Evolutionary conservation across 768 basidiomycete species (phyloP).

Genomic region (Hemileccinum rubropunctum): DNA sequence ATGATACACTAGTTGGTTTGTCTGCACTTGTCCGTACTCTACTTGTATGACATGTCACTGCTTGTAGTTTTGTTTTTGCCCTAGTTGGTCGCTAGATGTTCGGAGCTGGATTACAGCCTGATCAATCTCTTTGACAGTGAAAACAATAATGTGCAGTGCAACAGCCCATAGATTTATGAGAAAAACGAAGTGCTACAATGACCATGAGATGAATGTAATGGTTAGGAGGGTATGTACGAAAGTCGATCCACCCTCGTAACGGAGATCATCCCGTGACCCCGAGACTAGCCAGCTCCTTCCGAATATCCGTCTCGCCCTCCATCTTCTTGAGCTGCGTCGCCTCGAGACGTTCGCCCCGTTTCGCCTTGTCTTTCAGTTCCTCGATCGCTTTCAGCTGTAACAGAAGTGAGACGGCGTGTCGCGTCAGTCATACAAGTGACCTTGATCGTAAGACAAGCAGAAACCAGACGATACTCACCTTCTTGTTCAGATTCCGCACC

Average conservation of each 20-base stretch:
- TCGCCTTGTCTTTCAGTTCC: conserved; percentile 90
- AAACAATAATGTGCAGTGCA: not conserved
- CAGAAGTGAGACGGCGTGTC: not conserved
- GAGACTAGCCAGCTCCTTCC: conserved; percentile 64
- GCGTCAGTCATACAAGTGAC: conserved; percentile 8
- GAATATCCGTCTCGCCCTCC: conserved; percentile 82
- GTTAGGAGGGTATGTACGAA: not conserved
- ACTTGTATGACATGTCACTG: not conserved
- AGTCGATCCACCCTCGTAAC: too few species aligned
- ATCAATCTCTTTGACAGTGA: too few species aligned
- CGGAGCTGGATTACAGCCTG: too few species aligned
- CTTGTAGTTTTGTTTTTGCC: too few species aligned
- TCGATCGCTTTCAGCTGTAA: conserved; percentile 95
- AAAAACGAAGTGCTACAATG: not conserved
- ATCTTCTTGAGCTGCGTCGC: conserved; percentile 97
- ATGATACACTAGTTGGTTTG: not conserved
- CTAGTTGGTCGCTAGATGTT: not conserved
- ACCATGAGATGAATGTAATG: not conserved
- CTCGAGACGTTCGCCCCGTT: conserved; percentile 88
- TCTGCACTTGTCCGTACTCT: not conserved
- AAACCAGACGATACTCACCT: conserved; percentile 45
- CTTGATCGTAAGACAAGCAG: not conserved
- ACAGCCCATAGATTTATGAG: conserved; percentile 7
- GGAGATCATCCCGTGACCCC: conserved; percentile 18
- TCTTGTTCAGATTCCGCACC: conserved; percentile 92